Evolutionary conservation across 1,139 yeast species (phyloP), one percentile per base, ranked within the genome.

Genomic region (Insectozyma bohioensis): DNA sequence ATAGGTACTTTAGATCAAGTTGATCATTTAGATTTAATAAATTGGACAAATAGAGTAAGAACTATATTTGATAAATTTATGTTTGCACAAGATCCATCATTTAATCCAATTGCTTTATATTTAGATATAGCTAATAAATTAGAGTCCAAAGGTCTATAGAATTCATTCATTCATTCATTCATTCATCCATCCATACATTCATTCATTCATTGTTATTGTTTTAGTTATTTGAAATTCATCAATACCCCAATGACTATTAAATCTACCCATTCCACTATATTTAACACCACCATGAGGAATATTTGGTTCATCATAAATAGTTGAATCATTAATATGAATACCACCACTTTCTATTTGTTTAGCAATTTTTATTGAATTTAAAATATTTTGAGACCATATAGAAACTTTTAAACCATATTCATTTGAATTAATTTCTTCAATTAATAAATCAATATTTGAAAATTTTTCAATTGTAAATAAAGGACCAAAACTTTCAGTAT

Each of bases 1-100:
- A 50, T 80, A 44, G 97, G 96, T 0, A 84, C 94, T 0, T 55
- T 88, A 26, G 78, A 78, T 27, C 72, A 80, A 42, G 88, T 85
- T 4, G 96, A 88, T 54, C 97, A 88, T 56, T 63, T 86, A 43
- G 95, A 88, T 52, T 64, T 87, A 37, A 85, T 87, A 27, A 87
- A 87, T 39, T 85, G 94, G 94, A 75, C 83, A 31, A 83, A 82
- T 47, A 55, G 67, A n/a, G 41, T 74, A 4, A 67, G 78, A 38
- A 45, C 53, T 1, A 45, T 48, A 3, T 43, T 64, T 12, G 67
- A 65, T 38, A 63, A 67, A 46, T 47, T 54, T 0, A 41, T 66
- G 42, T 63, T 62, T 33, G 51, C 57, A 11, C 52, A 51, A 26
- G 52, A 52, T 5, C 72, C 77, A 3, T 60, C 64, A 12, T 84